phyloP scores from a whole-genome alignment of 441 rosid genomes.

The Kokia cookei region DNA sequence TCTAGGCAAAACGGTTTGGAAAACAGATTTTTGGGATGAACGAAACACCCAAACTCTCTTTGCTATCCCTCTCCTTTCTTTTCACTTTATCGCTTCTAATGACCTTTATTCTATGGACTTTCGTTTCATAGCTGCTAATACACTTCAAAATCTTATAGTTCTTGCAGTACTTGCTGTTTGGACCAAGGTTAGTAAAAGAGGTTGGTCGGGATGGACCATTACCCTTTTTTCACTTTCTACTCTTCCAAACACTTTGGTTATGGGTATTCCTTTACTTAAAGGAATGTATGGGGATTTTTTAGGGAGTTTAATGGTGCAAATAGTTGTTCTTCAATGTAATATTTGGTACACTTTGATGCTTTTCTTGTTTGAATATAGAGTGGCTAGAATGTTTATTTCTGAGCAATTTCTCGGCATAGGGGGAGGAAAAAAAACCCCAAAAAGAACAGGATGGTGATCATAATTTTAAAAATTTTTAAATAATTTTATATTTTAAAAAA shows the following conservation, averaged over 20 bases:
- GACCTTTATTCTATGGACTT: slow-evolving; percentile 55
- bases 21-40: no score
- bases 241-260: slow-evolving; percentile 66
- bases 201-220: slow-evolving; percentile 63
- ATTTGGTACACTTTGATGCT: slow-evolving; percentile 76
- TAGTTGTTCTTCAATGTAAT: slow-evolving; percentile 69
- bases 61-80: slow-evolving; percentile 68
- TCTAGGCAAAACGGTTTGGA: no score
- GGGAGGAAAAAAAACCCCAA: slow-evolving; percentile 10
- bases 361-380: slow-evolving; percentile 65
- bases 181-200: slow-evolving; percentile 38
- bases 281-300: slow-evolving; percentile 69
- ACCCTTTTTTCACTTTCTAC: slow-evolving; percentile 65
- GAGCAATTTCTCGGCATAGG: slow-evolving; percentile 96
- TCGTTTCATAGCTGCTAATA: slow-evolving; percentile 65
- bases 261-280: slow-evolving; percentile 68
- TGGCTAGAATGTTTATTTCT: slow-evolving; percentile 65
- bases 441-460: no score
- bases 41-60: slow-evolving; percentile 28
- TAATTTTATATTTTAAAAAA: no score
- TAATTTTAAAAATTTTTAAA: no score
- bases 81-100: slow-evolving; percentile 60
- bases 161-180: slow-evolving; percentile 37
- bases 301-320: slow-evolving; percentile 68
- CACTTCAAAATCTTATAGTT: slow-evolving; percentile 57